Conservation (phyloP, 192 early-diverging fungal species). For the Coemansia sp. region DNA sequence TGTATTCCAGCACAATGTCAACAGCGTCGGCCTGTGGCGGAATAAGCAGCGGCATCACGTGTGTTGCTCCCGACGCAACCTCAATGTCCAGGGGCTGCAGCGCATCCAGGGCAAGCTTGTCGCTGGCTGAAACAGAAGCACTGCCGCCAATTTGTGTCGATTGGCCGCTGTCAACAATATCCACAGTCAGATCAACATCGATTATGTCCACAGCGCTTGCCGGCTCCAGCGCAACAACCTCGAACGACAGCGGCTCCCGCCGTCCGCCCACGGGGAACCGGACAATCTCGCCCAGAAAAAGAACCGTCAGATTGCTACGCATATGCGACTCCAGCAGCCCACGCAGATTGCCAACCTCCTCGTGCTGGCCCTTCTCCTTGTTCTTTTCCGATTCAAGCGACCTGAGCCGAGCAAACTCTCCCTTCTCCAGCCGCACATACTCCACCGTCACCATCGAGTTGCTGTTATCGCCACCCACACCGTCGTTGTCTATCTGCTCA, state of each 20-base stretch:
- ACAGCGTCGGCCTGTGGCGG: conserved; percentile 6
- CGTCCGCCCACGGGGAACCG: conserved; percentile 56
- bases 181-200: conserved; percentile 81
- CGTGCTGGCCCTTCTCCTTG: neutral
- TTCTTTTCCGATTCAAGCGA: conserved; percentile 39
- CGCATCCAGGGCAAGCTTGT: neutral
- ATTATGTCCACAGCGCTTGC: conserved; percentile 66
- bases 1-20: conserved; percentile 19
- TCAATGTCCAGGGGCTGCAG: conserved; percentile 15
- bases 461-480: neutral
- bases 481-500: conserved; percentile 22
- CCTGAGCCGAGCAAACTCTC: conserved; percentile 64
- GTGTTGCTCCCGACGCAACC: neutral
- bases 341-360: conserved; percentile 36
- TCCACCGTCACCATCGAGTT: conserved; percentile 50
- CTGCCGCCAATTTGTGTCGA: neutral
- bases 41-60: conserved; percentile 15
- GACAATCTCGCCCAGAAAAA: conserved; percentile 68
- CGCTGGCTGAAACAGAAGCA: neutral
- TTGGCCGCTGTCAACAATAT: conserved; percentile 57
- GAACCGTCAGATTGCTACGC: conserved; percentile 64
- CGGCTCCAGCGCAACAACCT: conserved; percentile 70
- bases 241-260: conserved; percentile 53
- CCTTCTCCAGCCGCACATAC: conserved; percentile 64
- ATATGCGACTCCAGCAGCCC: conserved; percentile 69